phyloP scores from a whole-genome alignment of 495 filamentous ascomycete species.

The Sabuloglossum arenarium region DNA sequence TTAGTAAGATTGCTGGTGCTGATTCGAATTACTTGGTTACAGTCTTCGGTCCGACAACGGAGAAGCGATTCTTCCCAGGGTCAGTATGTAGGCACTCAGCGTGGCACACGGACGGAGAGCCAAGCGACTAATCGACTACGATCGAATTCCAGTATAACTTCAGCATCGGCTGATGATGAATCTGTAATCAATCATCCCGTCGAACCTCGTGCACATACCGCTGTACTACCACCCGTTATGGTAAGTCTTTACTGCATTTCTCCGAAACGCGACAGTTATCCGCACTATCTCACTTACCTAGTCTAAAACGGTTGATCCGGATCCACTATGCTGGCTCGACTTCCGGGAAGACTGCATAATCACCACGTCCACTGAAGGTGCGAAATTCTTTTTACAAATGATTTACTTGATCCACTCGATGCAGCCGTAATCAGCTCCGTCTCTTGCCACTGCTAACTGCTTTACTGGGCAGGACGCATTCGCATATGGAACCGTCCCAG shows the following conservation, averaged over 20 bases:
- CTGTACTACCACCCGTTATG: slow-evolving; percentile 86
- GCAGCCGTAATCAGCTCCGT: not conserved
- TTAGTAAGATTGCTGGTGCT: not conserved
- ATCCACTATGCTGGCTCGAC: slow-evolving; percentile 72
- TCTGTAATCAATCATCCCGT: slow-evolving; percentile 50
- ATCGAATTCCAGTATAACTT: slow-evolving; percentile 37
- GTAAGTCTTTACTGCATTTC: slow-evolving; percentile 21
- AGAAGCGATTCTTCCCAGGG: slow-evolving; percentile 36
- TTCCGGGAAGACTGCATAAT: slow-evolving; percentile 85
- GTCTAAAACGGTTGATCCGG: slow-evolving; percentile 69
- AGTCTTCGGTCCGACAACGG: slow-evolving; percentile 32
- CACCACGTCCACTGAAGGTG: slow-evolving; percentile 75
- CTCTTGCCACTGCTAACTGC: slow-evolving; percentile 5
- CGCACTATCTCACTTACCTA: slow-evolving; percentile 12
- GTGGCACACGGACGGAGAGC: slow-evolving; percentile 25
- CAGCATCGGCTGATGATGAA: slow-evolving; percentile 20
- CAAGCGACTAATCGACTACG: slow-evolving; percentile 34
- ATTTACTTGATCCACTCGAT: not conserved
- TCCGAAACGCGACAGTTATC: slow-evolving; percentile 1
- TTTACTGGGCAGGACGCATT: slow-evolving; percentile 44
- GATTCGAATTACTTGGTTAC: slow-evolving; percentile 4
- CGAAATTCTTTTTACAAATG: slow-evolving; percentile 12
- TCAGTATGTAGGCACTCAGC: slow-evolving; percentile 20
- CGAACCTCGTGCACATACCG: slow-evolving; percentile 56
- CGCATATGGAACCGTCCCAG: slow-evolving; percentile 69